These are phyloP conservation scores for Lodderomyces theae DNA, from an alignment of 1,139 yeast species.

Conservation along the genomic window DNA sequence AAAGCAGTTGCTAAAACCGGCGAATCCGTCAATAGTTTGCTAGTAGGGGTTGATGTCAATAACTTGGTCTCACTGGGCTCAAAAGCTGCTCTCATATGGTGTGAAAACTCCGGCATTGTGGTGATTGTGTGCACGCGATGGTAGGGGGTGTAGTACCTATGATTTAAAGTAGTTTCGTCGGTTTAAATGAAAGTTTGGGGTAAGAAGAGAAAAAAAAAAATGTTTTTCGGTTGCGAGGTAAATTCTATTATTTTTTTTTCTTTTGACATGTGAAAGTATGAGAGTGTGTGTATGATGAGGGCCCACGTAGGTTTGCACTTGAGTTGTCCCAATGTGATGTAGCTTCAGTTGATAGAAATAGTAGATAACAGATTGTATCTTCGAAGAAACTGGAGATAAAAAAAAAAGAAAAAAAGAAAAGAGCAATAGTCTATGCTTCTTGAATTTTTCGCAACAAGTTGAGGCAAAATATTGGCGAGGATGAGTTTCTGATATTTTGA, in stretches of 20 bases:
- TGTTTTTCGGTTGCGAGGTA: not conserved
- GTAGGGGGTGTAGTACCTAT: no score
- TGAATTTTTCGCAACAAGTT: not conserved
- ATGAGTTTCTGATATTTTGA: no score
- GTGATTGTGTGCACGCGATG: not conserved
- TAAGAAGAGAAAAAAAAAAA: not conserved
- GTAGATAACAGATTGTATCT: no score
- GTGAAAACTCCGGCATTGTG: constrained; percentile 14
- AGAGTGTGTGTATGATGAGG: no score
- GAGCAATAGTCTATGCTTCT: no score
- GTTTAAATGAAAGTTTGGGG: not conserved
- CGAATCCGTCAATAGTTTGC: constrained; percentile 36
- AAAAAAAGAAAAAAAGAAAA: no score
- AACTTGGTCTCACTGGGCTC: constrained; percentile 37
- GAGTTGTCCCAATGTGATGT: not conserved
- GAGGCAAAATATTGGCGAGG: no score
- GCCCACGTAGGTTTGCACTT: no score
- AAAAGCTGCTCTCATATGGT: constrained; percentile 19
- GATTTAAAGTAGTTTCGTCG: no score
- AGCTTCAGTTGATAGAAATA: no score
- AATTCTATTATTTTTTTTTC: not conserved
- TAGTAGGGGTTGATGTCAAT: constrained; percentile 27
- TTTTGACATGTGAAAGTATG: not conserved
- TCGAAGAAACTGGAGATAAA: no score
- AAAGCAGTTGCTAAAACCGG: constrained; percentile 48